These are phyloP conservation scores for Cydonia oblonga DNA, from an alignment of 331 rosid species.

Conservation along the genomic window DNA sequence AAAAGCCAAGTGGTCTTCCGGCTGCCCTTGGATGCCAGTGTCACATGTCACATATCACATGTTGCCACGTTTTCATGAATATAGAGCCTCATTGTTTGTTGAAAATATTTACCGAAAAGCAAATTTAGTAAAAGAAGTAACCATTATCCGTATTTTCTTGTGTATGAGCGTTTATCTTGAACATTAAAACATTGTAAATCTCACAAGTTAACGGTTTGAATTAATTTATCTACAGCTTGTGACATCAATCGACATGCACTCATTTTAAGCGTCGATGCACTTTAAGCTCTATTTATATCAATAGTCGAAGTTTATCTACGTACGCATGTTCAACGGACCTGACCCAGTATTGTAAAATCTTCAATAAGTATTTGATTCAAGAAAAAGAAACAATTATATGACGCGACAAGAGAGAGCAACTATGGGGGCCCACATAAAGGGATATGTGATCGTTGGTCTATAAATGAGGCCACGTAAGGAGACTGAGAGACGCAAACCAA, in stretches of 20 bases:
- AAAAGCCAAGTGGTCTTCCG: neutral
- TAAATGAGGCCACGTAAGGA: constrained; percentile 30
- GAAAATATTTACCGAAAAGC: neutral
- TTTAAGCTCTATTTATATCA: too few relatives aligned
- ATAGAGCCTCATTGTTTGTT: too few relatives aligned
- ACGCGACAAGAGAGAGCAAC: neutral
- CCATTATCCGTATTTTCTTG: rapidly evolving
- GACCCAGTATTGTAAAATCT: neutral
- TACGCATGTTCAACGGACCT: too few relatives aligned
- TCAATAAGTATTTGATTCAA: neutral
- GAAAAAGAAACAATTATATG: neutral
- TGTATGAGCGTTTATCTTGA: neutral
- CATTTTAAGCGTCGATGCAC: neutral
- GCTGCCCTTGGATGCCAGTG: neutral
- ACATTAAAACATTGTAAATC: rapidly evolving
- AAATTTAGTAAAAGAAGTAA: neutral
- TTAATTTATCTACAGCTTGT: neutral
- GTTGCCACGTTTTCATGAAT: neutral
- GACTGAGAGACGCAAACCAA: neutral
- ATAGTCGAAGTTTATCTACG: too few relatives aligned
- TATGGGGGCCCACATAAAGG: neutral
- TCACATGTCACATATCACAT: neutral
- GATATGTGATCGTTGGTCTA: neutral
- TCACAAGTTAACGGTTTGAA: neutral
- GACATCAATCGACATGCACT: neutral